These are phyloP conservation scores for Aspergillus novofumigatus DNA, from an alignment of 2,329 filamentous ascomycete genomes.

Conservation along the genomic window DNA sequence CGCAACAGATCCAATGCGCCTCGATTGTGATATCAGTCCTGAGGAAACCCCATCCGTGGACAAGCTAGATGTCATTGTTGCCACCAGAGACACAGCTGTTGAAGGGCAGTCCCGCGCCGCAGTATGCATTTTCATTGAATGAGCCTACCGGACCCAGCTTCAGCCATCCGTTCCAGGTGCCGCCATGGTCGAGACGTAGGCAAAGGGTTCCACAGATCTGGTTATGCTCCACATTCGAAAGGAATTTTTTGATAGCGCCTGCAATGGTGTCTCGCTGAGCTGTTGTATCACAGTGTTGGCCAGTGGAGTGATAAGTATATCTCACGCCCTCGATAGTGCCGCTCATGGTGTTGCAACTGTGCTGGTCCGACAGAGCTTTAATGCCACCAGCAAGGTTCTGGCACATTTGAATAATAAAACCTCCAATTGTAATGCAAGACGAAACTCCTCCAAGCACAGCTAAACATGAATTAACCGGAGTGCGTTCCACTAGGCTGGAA, in stretches of 20 bases:
- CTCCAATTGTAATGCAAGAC: too few species aligned
- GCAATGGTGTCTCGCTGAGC: background rate
- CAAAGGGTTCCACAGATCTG: background rate
- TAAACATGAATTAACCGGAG: too few species aligned
- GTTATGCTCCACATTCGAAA: background rate
- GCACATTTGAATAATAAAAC: too few species aligned
- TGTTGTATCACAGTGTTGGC: background rate
- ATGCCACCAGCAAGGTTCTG: too few species aligned
- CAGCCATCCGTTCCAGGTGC: background rate
- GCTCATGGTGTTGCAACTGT: background rate
- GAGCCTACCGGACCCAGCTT: background rate
- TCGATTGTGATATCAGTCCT: background rate
- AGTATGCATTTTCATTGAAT: background rate
- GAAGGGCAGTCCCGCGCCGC: background rate
- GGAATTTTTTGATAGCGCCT: background rate
- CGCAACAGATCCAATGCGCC: background rate
- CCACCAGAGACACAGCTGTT: background rate
- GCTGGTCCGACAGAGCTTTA: too few species aligned
- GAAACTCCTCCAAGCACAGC: too few species aligned
- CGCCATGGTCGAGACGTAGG: background rate
- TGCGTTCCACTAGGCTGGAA: too few species aligned
- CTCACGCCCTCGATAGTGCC: background rate
- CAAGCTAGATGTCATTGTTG: background rate
- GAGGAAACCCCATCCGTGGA: background rate
- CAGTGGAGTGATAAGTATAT: background rate